These are phyloP conservation scores for Exophiala lecanii-corni DNA, from an alignment of 2,329 filamentous ascomycete species.

Conservation along the genomic window DNA sequence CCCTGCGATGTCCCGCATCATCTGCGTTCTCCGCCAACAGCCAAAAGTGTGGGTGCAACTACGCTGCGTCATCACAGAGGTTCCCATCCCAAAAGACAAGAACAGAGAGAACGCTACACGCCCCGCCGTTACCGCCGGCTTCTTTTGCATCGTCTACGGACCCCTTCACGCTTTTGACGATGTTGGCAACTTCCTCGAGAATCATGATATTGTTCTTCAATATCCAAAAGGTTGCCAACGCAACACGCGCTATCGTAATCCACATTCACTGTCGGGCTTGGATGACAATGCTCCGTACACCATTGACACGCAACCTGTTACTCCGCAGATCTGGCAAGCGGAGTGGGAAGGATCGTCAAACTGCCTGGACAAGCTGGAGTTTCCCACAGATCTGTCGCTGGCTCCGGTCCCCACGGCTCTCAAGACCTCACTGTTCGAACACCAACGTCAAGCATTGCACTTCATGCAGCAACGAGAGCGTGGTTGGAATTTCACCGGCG, in stretches of 20 bases:
- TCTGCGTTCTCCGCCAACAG: conserved; percentile 1
- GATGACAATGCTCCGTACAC: background rate
- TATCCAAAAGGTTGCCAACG: conserved; percentile 23
- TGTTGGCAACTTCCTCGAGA: conserved; percentile 26
- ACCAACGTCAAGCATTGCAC: conserved; percentile 20
- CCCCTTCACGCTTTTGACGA: conserved; percentile 21
- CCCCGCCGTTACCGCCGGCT: background rate
- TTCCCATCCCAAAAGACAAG: conserved; percentile 4
- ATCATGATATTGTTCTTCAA: conserved; percentile 26
- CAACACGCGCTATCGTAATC: conserved; percentile 26
- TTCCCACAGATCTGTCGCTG: background rate
- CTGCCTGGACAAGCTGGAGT: background rate
- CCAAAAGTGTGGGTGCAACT: background rate
- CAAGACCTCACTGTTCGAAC: conserved; percentile 6
- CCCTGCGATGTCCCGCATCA: background rate
- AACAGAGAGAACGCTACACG: conserved; percentile 20
- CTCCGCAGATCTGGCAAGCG: background rate
- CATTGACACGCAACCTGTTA: background rate
- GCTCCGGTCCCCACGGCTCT: background rate
- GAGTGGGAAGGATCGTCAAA: background rate
- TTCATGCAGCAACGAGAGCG: conserved; percentile 19
- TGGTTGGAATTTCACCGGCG: conserved; percentile 1
- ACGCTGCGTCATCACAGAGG: background rate
- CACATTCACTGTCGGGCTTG: conserved; percentile 16
- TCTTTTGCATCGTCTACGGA: background rate